These are phyloP conservation scores for Calonectria multiphialidica DNA, from an alignment of 2,329 filamentous ascomycete species.

Conservation along the genomic window DNA sequence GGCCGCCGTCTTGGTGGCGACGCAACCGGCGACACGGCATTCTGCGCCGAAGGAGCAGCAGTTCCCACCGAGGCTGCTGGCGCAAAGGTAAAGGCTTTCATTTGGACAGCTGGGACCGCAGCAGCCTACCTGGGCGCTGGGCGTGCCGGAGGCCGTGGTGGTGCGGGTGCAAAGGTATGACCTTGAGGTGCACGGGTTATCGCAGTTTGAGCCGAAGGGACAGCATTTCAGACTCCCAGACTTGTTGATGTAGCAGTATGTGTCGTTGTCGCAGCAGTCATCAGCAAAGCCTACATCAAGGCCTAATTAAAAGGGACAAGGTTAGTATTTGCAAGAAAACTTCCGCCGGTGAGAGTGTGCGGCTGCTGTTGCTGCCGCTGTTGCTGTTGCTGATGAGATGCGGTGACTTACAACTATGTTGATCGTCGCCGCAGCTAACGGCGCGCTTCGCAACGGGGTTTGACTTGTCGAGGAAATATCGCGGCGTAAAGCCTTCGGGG, in stretches of 20 bases:
- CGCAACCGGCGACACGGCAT: conserved; percentile 55
- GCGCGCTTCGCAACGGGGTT: conserved; percentile 45
- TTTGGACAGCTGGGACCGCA: conserved; percentile 55
- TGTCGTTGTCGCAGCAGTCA: conserved; percentile 57
- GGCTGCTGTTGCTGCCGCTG: too few species aligned
- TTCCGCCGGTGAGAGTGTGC: too few species aligned
- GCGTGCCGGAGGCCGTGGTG: conserved; percentile 42
- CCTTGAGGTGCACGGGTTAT: conserved; percentile 50
- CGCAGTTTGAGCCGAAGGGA: conserved; percentile 56
- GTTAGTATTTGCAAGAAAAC: neutral
- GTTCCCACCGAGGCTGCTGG: conserved; percentile 56
- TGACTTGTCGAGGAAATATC: conserved; percentile 46
- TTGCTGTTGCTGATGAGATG: neutral
- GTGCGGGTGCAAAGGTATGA: conserved; percentile 50
- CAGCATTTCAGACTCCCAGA: conserved; percentile 54
- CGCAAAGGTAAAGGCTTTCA: conserved; percentile 59
- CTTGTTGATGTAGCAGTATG: conserved; percentile 59
- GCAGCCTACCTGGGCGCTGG: conserved; percentile 48
- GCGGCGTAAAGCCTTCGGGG: conserved; percentile 45
- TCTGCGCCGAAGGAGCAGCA: conserved; percentile 62
- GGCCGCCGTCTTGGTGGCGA: conserved; percentile 45
- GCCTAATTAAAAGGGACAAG: conserved; percentile 45
- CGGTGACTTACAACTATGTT: conserved; percentile 48
- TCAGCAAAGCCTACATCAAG: conserved; percentile 54
- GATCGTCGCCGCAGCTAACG: conserved; percentile 40